Evolutionary conservation across 2,329 filamentous ascomycete species (phyloP).

Genomic region (Colletotrichum sidae): DNA sequence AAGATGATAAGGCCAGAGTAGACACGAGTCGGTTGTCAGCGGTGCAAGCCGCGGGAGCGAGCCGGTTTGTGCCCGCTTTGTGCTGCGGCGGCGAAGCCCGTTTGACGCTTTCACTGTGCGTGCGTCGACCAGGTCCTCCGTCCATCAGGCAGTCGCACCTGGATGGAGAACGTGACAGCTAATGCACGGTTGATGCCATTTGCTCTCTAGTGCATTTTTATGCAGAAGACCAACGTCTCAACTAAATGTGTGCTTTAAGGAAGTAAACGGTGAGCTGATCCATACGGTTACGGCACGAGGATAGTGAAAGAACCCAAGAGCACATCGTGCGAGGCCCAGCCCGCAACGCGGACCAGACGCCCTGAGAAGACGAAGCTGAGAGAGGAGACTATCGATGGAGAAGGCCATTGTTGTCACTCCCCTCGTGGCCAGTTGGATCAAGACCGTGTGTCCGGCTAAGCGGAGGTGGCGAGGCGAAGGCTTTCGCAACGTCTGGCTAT

Average conservation of each 20-base stretch:
- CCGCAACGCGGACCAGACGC: background rate
- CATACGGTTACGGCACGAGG: slow-evolving; percentile 8
- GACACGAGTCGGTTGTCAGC: slow-evolving; percentile 23
- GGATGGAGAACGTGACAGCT: slow-evolving; percentile 28
- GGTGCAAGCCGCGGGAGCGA: slow-evolving; percentile 31
- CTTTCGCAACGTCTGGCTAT: background rate
- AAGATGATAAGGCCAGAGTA: slow-evolving; percentile 29
- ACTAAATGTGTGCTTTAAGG: slow-evolving; percentile 16
- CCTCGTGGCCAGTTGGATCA: slow-evolving; percentile 1
- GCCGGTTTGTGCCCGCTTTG: slow-evolving; percentile 35
- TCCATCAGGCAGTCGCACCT: slow-evolving; percentile 25
- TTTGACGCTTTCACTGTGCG: slow-evolving; percentile 29
- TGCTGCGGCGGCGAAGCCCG: slow-evolving; percentile 32
- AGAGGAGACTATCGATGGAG: too few relatives aligned
- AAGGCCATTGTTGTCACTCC: background rate
- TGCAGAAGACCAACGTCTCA: slow-evolving; percentile 37
- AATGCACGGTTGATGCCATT: slow-evolving; percentile 30
- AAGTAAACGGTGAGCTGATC: slow-evolving; percentile 12
- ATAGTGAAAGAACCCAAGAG: slow-evolving; percentile 1
- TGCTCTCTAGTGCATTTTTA: slow-evolving; percentile 27
- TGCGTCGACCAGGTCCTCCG: slow-evolving; percentile 2
- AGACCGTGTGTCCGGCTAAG: background rate
- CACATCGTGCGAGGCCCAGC: too few relatives aligned
- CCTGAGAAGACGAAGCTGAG: slow-evolving; percentile 3
- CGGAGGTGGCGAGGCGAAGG: slow-evolving; percentile 8